These are phyloP conservation scores for Starmerella riodocensis DNA, from an alignment of 805 yeast genomes.

Conservation along the genomic window DNA sequence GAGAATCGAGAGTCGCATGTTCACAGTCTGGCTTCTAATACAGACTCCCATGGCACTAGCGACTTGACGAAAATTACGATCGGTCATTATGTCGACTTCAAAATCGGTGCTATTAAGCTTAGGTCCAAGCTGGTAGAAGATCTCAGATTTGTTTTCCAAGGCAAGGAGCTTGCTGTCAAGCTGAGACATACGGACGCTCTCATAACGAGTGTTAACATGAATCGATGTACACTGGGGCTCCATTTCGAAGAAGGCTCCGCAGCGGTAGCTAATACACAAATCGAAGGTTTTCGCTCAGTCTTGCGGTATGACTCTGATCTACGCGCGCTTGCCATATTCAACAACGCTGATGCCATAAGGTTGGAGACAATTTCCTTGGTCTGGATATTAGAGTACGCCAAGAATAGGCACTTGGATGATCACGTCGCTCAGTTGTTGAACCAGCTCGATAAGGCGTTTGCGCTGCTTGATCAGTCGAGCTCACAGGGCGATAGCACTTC, in stretches of 20 bases:
- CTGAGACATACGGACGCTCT: conserved; percentile 3
- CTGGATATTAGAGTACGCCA: conserved; percentile 17
- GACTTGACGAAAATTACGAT: not conserved
- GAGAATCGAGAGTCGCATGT: not conserved
- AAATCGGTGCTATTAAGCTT: conserved; percentile 7
- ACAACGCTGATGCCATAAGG: conserved; percentile 3
- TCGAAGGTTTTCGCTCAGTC: conserved; percentile 7
- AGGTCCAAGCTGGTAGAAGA: conserved; percentile 13
- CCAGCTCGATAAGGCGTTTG: conserved; percentile 5
- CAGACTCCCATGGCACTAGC: not conserved
- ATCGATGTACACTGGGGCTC: conserved; percentile 10
- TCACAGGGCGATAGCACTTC: not conserved
- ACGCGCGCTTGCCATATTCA: conserved; percentile 6
- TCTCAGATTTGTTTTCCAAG: conserved; percentile 11
- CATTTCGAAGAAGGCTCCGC: conserved; percentile 12
- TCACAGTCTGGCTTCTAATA: not conserved
- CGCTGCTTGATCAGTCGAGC: not conserved
- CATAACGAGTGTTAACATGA: conserved; percentile 8
- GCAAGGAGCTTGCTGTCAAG: conserved; percentile 6
- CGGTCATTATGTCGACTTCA: conserved; percentile 12
- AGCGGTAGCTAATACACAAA: conserved; percentile 12
- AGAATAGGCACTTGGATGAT: conserved; percentile 8
- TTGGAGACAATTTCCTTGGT: conserved; percentile 20
- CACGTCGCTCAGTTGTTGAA: conserved; percentile 9
- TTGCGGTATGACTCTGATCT: conserved; percentile 8